Conservation (phyloP, 257 asterid species). For the Scutellaria barbata region DNA sequence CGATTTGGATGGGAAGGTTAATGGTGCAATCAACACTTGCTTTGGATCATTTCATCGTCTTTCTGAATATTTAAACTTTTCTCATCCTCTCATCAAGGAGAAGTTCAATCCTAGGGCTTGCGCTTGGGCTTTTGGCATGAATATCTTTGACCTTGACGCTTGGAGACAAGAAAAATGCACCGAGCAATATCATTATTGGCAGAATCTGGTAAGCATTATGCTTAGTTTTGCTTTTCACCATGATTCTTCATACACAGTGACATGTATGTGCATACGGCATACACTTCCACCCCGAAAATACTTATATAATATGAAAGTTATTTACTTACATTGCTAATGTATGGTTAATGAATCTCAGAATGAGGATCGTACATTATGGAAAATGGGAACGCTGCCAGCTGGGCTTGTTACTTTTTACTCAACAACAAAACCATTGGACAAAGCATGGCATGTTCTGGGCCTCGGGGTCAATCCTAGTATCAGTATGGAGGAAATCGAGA, state of each 20-base stretch:
- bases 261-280: neutral
- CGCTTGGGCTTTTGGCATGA: slow-evolving; percentile 99
- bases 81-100: slow-evolving; percentile 77
- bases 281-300: no score
- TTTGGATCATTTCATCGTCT: slow-evolving; percentile 87
- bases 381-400: slow-evolving; percentile 82
- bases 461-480: slow-evolving; percentile 94
- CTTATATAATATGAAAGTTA: neutral
- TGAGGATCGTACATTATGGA: slow-evolving; percentile 80
- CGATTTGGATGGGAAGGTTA: slow-evolving; percentile 90
- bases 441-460: slow-evolving; percentile 90
- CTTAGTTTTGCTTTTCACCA: neutral
- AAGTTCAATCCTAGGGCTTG: slow-evolving; percentile 84
- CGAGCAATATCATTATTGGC: slow-evolving; percentile 89
- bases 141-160: slow-evolving; percentile 88
- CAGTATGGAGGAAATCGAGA: slow-evolving; percentile 87
- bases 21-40: slow-evolving; percentile 90
- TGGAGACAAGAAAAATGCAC: slow-evolving; percentile 87
- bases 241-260: neutral
- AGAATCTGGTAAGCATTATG: slow-evolving; percentile 62
- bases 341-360: slow-evolving; percentile 56
- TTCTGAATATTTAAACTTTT: slow-evolving; percentile 83
- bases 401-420: slow-evolving; percentile 85
- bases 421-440: slow-evolving; percentile 84
- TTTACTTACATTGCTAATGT: neutral